Evolutionary conservation across 1,284 basidiomycete genomes (phyloP), one percentile per base, ranked within the genome.

Genomic region (Laetiporus sulphureus): DNA sequence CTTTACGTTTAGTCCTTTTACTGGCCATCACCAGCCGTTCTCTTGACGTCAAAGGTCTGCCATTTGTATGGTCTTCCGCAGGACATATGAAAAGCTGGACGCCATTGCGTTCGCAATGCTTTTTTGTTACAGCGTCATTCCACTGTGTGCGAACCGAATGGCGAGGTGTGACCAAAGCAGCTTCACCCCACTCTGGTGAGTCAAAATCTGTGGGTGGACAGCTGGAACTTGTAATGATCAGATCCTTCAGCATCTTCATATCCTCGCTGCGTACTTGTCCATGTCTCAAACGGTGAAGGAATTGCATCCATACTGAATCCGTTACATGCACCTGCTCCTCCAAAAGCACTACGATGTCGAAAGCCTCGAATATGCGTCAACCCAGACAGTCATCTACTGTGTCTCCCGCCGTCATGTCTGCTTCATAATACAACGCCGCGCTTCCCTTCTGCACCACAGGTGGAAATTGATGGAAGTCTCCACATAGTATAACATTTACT

Each of bases 311-410:
- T 0, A 22, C 40, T 3, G 33, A 7, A 42, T 71, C 66, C 1
- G 35, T 50, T 0, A 65, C 57, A 0, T 58, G 52, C 37, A 61
- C 51, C 42, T 71, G 69, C 42, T 70, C 50, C 13, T 47, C 46
- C 16, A 71, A 48, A 2, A 60, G 50, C 1, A 71, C 59, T 0
- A 69, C 65, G 0, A 53, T 64, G 0, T 30, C 44, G 46, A 71
- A 70, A 38, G 60, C 47, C 38, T 63, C 52, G 41, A 62, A 71
- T 6, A 69, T 54, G 25, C 8, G 7, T 13, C 25, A 13, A 8
- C 25, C 25, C 7, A 27, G 25, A 7, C 13, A 13, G 8, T 7
- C 25, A 8, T 27, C 25, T 27, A 13, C 25, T 8, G 25, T 8
- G 13, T 27, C 25, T 27, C 27, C 13, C 8, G 13, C 25, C 25